Evolutionary conservation across 2,329 filamentous ascomycete species (phyloP), one percentile per base, ranked within the genome.

Genomic region (Didymella pinodella): DNA sequence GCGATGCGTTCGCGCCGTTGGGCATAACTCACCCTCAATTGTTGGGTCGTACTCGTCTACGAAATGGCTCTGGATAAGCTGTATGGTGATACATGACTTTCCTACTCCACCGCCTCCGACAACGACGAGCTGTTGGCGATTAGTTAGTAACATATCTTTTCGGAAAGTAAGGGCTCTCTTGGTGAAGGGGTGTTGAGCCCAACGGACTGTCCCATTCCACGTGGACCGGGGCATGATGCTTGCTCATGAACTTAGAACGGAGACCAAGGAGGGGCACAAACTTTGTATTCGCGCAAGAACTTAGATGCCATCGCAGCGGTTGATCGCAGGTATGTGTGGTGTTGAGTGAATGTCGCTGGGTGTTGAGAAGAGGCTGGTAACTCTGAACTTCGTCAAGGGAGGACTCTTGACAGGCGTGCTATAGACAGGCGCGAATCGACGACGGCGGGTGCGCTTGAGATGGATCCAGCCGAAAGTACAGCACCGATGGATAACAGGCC

Each of bases 41-140:
- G 95, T 99, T 57, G 95, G 95, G 81, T 99, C 95, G 81, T 99
- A 99, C 81, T 98, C 95, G 80, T 98, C 95, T 77, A 98, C 94
- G 83, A 99, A 99, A 80, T 99, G 95, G 80, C 90, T 94, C 82
- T 84, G 81, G 72, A 84, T 83, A 65, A 83, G 79, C 65, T 98
- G 95, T 76, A 99, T 98, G 59, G 95, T 98, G 84, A 99, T 87
- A 83, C 95, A 98, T 63, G 94, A 98, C 85, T 99, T 99, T 83
- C 95, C 95, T 67, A 99, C 95, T 80, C 95, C 95, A 85, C 95
- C 95, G 74, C 96, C 95, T 72, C 95, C 95, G 68, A 99, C 93
- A 63, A 98, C 95, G 62, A 99, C 95, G 58, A 83, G 78, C 77
- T 44, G 20, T 22, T 41, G 22, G 11, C 6, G 10, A 28, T 26